Evolutionary conservation across 352 stramenopile genomes (phyloP), one percentile per base, ranked within the genome.

Genomic region (Phytophthora hybrid): DNA sequence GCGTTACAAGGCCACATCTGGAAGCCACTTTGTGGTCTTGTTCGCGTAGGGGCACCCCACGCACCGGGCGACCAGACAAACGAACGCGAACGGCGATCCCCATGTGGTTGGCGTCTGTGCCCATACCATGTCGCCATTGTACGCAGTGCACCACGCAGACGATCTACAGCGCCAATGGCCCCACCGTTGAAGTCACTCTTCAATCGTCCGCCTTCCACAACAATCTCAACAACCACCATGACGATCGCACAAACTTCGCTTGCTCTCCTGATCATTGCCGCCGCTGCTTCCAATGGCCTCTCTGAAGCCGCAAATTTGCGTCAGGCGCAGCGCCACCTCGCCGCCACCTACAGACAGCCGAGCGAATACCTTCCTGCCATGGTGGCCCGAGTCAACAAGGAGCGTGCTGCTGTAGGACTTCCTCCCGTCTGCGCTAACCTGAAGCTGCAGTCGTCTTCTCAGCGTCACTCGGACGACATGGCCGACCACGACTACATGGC

Each of bases 401-500:
- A 87, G 61, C 80, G 80, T 19, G 66, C 73, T 21, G 78, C 74
- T 47, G 23, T 66, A 19, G 74, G 73, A 5, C 62, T 87, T 4
- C 23, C 55, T 29, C 54, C 78, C 0, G 55, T 87, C 3, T 87
- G 82, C 41, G 56, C 44, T 13, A 88, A 83, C 70, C 65, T 59
- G 56, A 85, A 81, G 37, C 51, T 76, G n/a, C 70, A 63, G 34
- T 65, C 70, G 18, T 69, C 77, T 2, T 69, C 73, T 2, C 62
- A 77, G 47, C 21, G 34, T 18, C 72, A 71, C 34, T 80, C 65
- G 5, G 56, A 81, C 18, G 82, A 89, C 52, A 79, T 81, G 71
- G 80, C 80, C 2, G 59, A 53, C 11, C 72, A 84, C 56, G 76
- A 86, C 67, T 87, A 76, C 29, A 85, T 88, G 76, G 74, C 60